Evolutionary conservation across 805 yeast genomes (phyloP).

Genomic region (Ogataea paradorogensis): DNA sequence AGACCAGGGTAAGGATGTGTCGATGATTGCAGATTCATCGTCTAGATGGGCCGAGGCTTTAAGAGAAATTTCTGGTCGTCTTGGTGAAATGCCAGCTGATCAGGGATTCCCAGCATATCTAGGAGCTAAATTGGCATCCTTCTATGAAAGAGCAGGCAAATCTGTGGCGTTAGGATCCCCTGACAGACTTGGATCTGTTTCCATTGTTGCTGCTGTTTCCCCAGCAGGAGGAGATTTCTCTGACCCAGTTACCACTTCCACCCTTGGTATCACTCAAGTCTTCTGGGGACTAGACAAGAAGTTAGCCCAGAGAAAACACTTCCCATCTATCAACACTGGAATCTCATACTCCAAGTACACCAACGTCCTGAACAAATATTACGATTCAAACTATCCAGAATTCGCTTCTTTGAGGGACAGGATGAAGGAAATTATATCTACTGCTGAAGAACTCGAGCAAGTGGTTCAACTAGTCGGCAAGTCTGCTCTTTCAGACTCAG

Average conservation of each 20-base stretch:
- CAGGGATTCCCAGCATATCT: constrained; percentile 99
- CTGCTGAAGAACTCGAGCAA: constrained; percentile 98
- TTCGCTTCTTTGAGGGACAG: constrained; percentile 87
- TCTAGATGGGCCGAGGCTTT: constrained; percentile 99
- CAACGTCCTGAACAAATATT: constrained; percentile 77
- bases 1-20: constrained; percentile 98
- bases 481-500: constrained; percentile 94
- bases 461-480: constrained; percentile 99
- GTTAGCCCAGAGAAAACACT: constrained; percentile 98
- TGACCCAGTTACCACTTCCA: constrained; percentile 98
- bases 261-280: constrained; percentile 99
- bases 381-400: constrained; percentile 83
- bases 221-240: constrained; percentile 99
- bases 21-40: constrained; percentile 99
- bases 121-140: constrained; percentile 98
- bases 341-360: constrained; percentile 97
- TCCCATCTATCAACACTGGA: constrained; percentile 97
- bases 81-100: constrained; percentile 99
- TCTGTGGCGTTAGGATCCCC: constrained; percentile 96
- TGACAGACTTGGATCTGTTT: constrained; percentile 93
- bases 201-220: constrained; percentile 99
- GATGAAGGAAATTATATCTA: constrained; percentile 90
- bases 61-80: constrained; percentile 99
- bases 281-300: constrained; percentile 99
- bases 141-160: constrained; percentile 99